A percentile compares a stretch with the other conserved stretches of the same genome.
Conservation (phyloP, 768 basidiomycete species). For the Boletus tomentosulus region DNA sequence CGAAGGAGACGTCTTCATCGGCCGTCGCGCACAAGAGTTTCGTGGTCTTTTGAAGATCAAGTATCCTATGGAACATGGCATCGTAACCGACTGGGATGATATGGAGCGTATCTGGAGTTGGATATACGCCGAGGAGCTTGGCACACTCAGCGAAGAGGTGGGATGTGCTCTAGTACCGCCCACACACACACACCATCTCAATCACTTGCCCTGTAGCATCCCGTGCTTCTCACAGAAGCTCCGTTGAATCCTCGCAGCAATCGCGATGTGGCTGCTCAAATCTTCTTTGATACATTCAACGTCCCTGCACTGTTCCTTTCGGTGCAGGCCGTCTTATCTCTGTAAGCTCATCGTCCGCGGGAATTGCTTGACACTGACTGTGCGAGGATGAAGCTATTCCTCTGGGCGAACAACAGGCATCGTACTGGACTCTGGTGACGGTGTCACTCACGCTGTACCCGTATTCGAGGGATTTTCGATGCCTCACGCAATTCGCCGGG, state of each 20-base stretch:
- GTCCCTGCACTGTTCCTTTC: constrained; percentile 96
- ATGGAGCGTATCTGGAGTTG: constrained; percentile 99
- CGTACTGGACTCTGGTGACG: constrained; percentile 97
- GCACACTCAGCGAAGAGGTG: constrained; percentile 96
- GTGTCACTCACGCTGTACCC: constrained; percentile 97
- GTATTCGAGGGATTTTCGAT: constrained; percentile 99
- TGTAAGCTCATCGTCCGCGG: constrained; percentile 55
- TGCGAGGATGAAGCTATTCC: constrained; percentile 67
- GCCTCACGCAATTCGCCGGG: constrained; percentile 95
- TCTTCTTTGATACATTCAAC: constrained; percentile 99
- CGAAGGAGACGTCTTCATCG: constrained; percentile 96
- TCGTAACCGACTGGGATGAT: constrained; percentile 99
- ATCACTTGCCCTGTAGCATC: constrained; percentile 60
- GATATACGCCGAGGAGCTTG: constrained; percentile 94
- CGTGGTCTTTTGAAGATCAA: constrained; percentile 95
- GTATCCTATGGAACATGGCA: constrained; percentile 99
- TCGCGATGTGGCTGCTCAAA: constrained; percentile 94
- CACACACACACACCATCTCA: background rate
- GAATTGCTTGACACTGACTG: constrained; percentile 6
- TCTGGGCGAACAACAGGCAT: constrained; percentile 99
- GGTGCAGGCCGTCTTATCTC: constrained; percentile 92
- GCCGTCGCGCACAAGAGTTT: constrained; percentile 91
- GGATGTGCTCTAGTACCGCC: constrained; percentile 11
- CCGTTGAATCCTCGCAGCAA: constrained; percentile 96
- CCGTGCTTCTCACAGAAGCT: constrained; percentile 94